Percentiles rank a stretch among this genome's conserved stretches.
These are phyloP conservation scores for Clitoria ternatea DNA, from an alignment of 306 rosid genomes.

Conservation along the genomic window DNA sequence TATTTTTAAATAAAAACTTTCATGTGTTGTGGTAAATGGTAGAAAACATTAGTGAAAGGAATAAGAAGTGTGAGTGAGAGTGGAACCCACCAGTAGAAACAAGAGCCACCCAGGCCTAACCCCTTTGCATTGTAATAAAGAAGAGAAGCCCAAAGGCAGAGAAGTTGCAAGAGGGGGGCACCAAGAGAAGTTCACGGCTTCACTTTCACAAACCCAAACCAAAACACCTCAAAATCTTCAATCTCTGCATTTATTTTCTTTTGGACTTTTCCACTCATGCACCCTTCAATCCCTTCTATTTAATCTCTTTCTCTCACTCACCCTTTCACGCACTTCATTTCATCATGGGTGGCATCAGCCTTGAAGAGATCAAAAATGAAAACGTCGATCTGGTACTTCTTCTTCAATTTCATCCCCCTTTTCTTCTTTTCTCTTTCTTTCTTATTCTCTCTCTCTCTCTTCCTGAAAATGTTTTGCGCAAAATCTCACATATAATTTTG, in stretches of 20 bases:
- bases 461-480: too few relatives aligned
- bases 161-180: background rate
- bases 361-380: conserved; percentile 83
- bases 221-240: background rate
- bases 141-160: too few relatives aligned
- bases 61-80: background rate
- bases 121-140: background rate
- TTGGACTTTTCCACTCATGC: conserved; percentile 25
- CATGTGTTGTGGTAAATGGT: too few relatives aligned
- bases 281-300: conserved; percentile 9
- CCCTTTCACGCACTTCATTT: background rate
- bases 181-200: conserved; percentile 10
- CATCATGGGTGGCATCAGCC: conserved; percentile 62
- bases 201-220: background rate
- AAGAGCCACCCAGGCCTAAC: background rate
- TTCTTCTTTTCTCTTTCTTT: background rate
- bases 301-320: background rate
- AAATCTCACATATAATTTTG: too few relatives aligned
- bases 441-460: too few relatives aligned
- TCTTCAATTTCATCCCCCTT: background rate
- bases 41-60: too few relatives aligned
- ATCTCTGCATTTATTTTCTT: conserved; percentile 25
- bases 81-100: conserved; percentile 13
- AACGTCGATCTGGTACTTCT: conserved; percentile 69
- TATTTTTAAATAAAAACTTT: too few relatives aligned